Percentiles rank a stretch among this genome's conserved stretches.
Conservation (phyloP, 805 yeast species). For the Sugiyamaella smithiae region DNA sequence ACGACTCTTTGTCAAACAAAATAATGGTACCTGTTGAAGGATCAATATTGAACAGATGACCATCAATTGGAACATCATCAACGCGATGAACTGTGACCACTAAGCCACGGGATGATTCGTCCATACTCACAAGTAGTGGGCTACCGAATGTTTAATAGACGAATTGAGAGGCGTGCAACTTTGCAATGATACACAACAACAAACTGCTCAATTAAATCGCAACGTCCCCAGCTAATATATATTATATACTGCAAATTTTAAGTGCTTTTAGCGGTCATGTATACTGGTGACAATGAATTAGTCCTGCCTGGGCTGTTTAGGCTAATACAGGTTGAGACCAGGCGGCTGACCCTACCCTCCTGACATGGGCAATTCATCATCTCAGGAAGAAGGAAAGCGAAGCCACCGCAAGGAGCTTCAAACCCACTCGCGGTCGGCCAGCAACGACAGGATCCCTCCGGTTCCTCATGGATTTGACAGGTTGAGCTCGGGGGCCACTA, state of each 20-base stretch:
- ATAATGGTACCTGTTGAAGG: constrained; percentile 3
- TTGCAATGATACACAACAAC: too few relatives aligned
- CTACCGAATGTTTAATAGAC: too few relatives aligned
- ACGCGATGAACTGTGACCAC: not conserved
- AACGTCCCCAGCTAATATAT: too few relatives aligned
- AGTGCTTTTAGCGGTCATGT: too few relatives aligned
- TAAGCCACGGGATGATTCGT: not conserved
- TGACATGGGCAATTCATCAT: constrained; percentile 25
- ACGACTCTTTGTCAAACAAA: not conserved
- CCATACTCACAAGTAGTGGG: not conserved
- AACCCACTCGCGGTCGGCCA: not conserved
- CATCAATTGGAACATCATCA: not conserved
- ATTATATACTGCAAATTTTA: too few relatives aligned
- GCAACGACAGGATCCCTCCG: constrained; percentile 8
- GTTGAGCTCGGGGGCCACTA: constrained; percentile 11
- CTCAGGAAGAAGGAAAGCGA: constrained; percentile 19
- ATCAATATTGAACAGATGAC: constrained; percentile 8
- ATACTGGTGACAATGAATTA: too few relatives aligned
- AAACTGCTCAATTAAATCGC: too few relatives aligned
- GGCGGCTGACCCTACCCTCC: constrained; percentile 4
- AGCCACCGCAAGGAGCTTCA: constrained; percentile 3
- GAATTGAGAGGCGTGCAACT: too few relatives aligned
- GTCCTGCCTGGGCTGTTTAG: too few relatives aligned
- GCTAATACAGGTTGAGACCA: too few relatives aligned
- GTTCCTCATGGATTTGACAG: constrained; percentile 16